These are phyloP conservation scores for Aspergillus aculeatus DNA, from an alignment of 2,329 filamentous ascomycete genomes.

Conservation along the genomic window DNA sequence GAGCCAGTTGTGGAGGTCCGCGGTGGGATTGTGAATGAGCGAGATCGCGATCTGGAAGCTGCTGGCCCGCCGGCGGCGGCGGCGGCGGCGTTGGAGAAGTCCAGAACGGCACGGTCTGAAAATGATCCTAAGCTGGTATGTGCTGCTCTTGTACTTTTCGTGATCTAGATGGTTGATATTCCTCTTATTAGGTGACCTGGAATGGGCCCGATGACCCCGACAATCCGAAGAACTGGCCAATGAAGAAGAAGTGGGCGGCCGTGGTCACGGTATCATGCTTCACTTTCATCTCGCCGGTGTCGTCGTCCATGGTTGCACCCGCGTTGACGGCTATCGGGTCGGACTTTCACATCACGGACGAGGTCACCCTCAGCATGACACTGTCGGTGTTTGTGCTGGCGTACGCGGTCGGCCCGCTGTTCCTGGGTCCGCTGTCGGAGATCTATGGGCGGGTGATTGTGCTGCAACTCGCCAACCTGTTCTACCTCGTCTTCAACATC, in stretches of 20 bases:
- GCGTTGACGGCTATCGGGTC: slow-evolving; percentile 52
- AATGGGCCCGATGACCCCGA: slow-evolving; percentile 52
- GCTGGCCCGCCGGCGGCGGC: slow-evolving; percentile 2
- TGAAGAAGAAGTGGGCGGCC: slow-evolving; percentile 57
- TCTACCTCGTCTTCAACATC: slow-evolving; percentile 59
- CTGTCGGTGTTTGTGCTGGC: slow-evolving; percentile 58
- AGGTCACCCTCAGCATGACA: slow-evolving; percentile 47
- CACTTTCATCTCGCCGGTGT: slow-evolving; percentile 63
- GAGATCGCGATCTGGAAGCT: slow-evolving; percentile 28
- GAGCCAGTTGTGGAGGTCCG: slow-evolving; percentile 24
- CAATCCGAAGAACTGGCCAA: slow-evolving; percentile 56
- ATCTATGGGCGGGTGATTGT: slow-evolving; percentile 57
- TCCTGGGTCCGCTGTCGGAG: slow-evolving; percentile 55
- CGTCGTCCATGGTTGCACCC: slow-evolving; percentile 60
- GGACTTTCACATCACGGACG: slow-evolving; percentile 53
- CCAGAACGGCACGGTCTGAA: slow-evolving; percentile 22
- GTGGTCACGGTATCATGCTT: slow-evolving; percentile 57
- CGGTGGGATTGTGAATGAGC: slow-evolving; percentile 27
- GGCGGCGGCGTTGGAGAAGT: slow-evolving; percentile 23
- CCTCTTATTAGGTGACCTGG: slow-evolving; percentile 44
- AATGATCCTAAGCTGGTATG: slow-evolving; percentile 29
- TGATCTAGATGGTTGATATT: not conserved
- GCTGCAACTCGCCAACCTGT: slow-evolving; percentile 55
- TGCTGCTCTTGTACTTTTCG: not conserved
- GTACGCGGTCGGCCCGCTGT: slow-evolving; percentile 54